phyloP scores from a whole-genome alignment of 257 asterid genomes.

The Eucommia ulmoides region DNA sequence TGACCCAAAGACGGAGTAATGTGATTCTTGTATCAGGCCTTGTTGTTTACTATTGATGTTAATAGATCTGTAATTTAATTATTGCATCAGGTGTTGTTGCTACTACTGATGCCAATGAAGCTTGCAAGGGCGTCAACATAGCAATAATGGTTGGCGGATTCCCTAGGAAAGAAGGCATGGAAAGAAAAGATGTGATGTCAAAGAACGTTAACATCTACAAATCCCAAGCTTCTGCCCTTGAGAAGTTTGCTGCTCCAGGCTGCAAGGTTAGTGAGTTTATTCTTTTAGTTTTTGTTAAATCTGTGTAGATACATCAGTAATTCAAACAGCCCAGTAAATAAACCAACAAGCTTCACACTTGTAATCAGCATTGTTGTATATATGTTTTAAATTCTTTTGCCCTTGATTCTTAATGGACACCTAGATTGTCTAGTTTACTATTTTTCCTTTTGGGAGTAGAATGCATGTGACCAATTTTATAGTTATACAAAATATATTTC shows the following conservation, averaged over 20 bases:
- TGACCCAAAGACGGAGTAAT: background rate
- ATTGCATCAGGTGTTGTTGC: constrained; percentile 70
- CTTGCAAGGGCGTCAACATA: constrained; percentile 72
- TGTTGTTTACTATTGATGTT: constrained; percentile 81
- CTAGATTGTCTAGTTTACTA: too few species aligned
- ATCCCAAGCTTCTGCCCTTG: constrained; percentile 92
- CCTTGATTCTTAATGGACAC: too few species aligned
- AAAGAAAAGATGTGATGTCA: constrained; percentile 92
- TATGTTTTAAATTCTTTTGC: too few species aligned
- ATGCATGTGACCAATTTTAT: too few species aligned
- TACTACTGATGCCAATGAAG: constrained; percentile 78
- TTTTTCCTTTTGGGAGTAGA: too few species aligned
- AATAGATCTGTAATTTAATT: constrained; percentile 6
- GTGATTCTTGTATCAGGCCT: constrained; percentile 11
- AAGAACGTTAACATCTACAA: constrained; percentile 92
- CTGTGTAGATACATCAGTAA: too few species aligned
- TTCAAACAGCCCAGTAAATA: too few species aligned
- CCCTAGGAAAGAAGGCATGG: constrained; percentile 99
- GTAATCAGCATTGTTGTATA: too few species aligned
- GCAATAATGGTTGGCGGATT: constrained; percentile 98
- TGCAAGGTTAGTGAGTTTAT: constrained; percentile 51
- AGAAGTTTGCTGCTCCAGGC: constrained; percentile 79
- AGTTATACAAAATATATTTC: too few species aligned
- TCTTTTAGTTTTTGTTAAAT: background rate
- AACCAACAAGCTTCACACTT: too few species aligned